Evolutionary conservation across 345 rosid genomes (phyloP), one percentile per base, ranked within the genome.

Genomic region (Conringia planisiliqua): DNA sequence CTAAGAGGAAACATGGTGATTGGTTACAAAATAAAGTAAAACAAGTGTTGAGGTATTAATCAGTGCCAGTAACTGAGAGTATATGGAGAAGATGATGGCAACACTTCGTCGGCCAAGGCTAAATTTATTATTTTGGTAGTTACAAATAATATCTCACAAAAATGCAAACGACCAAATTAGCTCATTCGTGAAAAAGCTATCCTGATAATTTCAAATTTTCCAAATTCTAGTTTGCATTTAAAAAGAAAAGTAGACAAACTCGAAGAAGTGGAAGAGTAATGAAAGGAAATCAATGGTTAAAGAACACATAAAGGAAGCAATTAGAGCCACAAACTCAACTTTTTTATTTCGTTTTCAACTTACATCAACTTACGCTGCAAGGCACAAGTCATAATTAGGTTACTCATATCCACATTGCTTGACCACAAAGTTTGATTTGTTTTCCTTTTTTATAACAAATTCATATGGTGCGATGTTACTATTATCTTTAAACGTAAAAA

Each of bases 401-500:
- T 72, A 78, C 73, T 78, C 77, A 58, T 56, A 65, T 42, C 67
- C 47, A 71, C 56, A 77, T 78, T 66, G 77, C 81, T 78, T 78
- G 77, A 40, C 57, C 50, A 65, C 81, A 65, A 78, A 66, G 77
- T 78, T 39, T 72, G 26, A 78, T 78, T 71, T 71, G 76, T 64
- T 57, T 77, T 57, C 46, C 76, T 30, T 65, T 70, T 57, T 40
- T 3, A 56, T 29, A 70, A 20, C 66, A 70, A 26, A 44, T 55
- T 58, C 11, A 10, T 13, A 29, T 56, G 44, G 71, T 76, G 80
- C 75, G 51, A 70, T 62, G 63, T 70, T 62, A 70, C 75, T 76
- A 62, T 76, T 63, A 44, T 26, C 75, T 68, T 76, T 52, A 16
- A 68, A 22, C 30, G 4, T 20, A 33, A 62, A 38, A 67, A 32